A percentile compares a stretch with the other conserved stretches of the same genome.
Evolutionary conservation across 192 early-diverging fungal species (phyloP).

Genomic region (Backusella australiensis): DNA sequence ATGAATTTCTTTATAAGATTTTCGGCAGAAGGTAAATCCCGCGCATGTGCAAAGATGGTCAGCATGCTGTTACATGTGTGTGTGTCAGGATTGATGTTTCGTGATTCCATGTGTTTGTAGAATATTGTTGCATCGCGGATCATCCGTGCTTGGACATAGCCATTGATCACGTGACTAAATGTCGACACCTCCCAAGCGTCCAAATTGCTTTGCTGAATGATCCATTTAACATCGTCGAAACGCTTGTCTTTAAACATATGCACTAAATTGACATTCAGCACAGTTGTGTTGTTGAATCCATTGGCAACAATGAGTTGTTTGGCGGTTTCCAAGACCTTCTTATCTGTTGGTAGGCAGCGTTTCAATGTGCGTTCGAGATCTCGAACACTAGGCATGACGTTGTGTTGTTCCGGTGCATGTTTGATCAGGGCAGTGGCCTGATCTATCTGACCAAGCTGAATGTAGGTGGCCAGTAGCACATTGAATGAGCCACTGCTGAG

Average conservation of each 20-base stretch:
- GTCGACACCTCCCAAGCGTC: conserved; percentile 20
- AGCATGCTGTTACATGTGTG: conserved; percentile 21
- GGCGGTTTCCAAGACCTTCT: conserved; percentile 5
- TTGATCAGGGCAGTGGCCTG: conserved; percentile 15
- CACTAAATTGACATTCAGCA: conserved; percentile 20
- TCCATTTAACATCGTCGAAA: not conserved
- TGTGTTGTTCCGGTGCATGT: not conserved
- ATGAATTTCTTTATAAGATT: conserved; percentile 12
- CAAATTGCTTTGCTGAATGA: not conserved
- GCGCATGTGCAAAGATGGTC: conserved; percentile 5
- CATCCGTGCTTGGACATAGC: conserved; percentile 11
- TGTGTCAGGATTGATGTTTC: conserved; percentile 1
- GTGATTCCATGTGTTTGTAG: conserved; percentile 18
- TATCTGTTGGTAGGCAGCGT: conserved; percentile 21
- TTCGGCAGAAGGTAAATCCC: conserved; percentile 19
- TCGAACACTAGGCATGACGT: conserved; percentile 18
- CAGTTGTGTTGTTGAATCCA: conserved; percentile 1
- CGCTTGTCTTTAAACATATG: conserved; percentile 21
- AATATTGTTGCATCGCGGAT: not conserved
- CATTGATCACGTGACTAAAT: conserved; percentile 20
- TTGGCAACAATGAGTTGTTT: not conserved
- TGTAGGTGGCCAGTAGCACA: conserved; percentile 27
- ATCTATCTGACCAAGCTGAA: conserved; percentile 14
- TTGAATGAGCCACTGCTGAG: conserved; percentile 30
- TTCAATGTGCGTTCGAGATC: conserved; percentile 23